phyloP scores from a whole-genome alignment of 2,329 filamentous ascomycete genomes.

The Botrytis paeoniae region DNA sequence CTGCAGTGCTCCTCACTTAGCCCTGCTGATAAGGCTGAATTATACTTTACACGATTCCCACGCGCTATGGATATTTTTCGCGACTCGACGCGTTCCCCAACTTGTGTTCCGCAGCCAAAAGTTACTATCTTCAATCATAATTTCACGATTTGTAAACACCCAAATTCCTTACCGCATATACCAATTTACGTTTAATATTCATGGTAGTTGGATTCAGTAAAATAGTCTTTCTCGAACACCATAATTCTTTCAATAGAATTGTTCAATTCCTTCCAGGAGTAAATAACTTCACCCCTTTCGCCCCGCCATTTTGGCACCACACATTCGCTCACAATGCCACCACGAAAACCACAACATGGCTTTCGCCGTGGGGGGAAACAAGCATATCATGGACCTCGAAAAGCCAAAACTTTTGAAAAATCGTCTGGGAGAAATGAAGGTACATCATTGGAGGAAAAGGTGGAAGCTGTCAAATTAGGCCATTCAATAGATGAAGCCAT shows the following conservation, averaged over 20 bases:
- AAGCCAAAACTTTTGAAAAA: conserved; percentile 75
- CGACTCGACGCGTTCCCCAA: conserved; percentile 12
- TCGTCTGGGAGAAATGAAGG: conserved; percentile 73
- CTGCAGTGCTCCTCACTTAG: neutral
- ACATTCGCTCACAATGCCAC: conserved; percentile 48
- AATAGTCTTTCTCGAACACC: neutral
- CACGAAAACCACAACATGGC: conserved; percentile 61
- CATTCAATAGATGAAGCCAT: conserved; percentile 91
- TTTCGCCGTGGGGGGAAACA: conserved; percentile 65
- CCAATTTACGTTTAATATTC: neutral
- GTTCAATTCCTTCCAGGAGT: conserved; percentile 20
- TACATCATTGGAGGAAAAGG: conserved; percentile 89
- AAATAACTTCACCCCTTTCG: neutral
- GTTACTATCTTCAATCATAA: conserved; percentile 7
- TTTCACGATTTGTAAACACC: conserved; percentile 11
- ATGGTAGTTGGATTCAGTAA: neutral
- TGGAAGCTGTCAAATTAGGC: conserved; percentile 78
- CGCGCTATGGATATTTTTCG: conserved; percentile 12
- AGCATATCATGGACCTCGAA: conserved; percentile 66
- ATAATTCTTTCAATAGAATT: conserved; percentile 36
- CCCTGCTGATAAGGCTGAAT: conserved; percentile 4
- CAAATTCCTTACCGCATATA: neutral
- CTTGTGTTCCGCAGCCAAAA: conserved; percentile 3
- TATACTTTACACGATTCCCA: conserved; percentile 11
- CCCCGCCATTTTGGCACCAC: conserved; percentile 7